Evolutionary conservation across 2,329 filamentous ascomycete species (phyloP).

Genomic region (Colletotrichum viniferum): DNA sequence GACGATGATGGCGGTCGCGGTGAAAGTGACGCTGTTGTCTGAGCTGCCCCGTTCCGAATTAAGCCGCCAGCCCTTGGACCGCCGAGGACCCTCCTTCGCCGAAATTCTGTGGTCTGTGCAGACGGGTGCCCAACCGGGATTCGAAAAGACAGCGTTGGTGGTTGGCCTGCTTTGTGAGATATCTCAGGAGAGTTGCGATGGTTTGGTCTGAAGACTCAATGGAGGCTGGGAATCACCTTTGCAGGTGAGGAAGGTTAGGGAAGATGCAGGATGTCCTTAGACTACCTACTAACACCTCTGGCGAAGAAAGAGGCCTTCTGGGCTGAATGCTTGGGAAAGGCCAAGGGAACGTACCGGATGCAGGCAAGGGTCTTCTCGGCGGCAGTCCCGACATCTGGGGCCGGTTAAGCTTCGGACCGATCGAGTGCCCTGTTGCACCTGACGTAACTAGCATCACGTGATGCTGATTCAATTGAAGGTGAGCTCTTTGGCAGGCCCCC

Average conservation of each 20-base stretch:
- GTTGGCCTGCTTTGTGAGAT: not conserved
- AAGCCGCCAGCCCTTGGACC: constrained; percentile 4
- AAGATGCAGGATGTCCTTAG: not conserved
- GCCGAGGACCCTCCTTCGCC: not conserved
- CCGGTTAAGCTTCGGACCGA: constrained; percentile 19
- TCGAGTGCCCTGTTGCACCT: not conserved
- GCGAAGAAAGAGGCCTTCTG: not conserved
- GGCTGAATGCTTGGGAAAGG: not conserved
- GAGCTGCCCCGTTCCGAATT: constrained; percentile 20
- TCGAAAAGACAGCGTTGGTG: not conserved
- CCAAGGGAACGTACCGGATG: constrained; percentile 13
- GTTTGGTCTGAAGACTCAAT: not conserved
- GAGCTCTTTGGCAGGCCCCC: not conserved
- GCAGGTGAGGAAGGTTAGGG: not conserved
- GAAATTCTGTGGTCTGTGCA: constrained; percentile 13
- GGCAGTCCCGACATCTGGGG: not conserved
- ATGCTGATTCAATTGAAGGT: not conserved
- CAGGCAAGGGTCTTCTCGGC: constrained; percentile 12
- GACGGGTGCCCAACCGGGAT: not conserved
- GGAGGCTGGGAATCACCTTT: not conserved
- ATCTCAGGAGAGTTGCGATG: not conserved
- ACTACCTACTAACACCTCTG: not conserved
- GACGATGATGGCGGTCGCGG: not conserved
- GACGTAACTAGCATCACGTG: not conserved
- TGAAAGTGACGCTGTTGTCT: constrained; percentile 8